Conservation (phyloP, 495 filamentous ascomycete species). For the Penicillium silybi region DNA sequence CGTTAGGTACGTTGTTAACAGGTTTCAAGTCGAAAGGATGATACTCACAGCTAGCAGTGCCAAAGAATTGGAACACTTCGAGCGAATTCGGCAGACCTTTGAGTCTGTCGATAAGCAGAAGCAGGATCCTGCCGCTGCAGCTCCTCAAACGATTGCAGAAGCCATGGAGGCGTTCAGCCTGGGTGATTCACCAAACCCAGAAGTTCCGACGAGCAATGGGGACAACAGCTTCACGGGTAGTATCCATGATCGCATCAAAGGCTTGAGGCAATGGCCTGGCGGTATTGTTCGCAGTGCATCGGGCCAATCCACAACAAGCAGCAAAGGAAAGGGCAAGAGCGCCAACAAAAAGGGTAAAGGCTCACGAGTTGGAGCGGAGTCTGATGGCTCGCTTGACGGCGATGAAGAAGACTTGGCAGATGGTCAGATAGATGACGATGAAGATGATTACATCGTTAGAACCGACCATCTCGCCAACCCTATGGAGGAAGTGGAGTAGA, state of each 20-base stretch:
- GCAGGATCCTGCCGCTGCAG: conserved; percentile 25
- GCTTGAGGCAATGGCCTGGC: conserved; percentile 27
- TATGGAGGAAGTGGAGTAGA: conserved; percentile 28
- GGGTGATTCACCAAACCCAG: conserved; percentile 16
- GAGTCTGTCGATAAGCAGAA: conserved; percentile 54
- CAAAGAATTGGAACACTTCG: conserved; percentile 89
- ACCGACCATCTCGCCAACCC: conserved; percentile 37
- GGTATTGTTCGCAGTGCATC: conserved; percentile 27
- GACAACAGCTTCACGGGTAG: conserved; percentile 19
- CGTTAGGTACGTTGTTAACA: conserved; percentile 57
- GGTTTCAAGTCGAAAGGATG: neutral
- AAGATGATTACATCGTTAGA: conserved; percentile 43
- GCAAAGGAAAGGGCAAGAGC: conserved; percentile 39
- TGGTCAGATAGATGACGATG: conserved; percentile 38
- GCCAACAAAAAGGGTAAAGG: conserved; percentile 41
- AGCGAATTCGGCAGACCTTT: conserved; percentile 75
- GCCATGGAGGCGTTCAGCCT: conserved; percentile 35
- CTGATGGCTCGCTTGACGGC: conserved; percentile 39
- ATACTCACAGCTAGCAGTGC: conserved; percentile 51
- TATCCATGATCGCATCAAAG: conserved; percentile 27
- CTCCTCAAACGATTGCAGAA: conserved; percentile 36
- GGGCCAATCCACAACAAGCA: conserved; percentile 24
- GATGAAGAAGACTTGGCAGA: conserved; percentile 37
- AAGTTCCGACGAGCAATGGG: conserved; percentile 30
- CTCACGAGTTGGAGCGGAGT: conserved; percentile 21